These are phyloP conservation scores for Glycine soja DNA, from an alignment of 306 rosid species.

Conservation along the genomic window DNA sequence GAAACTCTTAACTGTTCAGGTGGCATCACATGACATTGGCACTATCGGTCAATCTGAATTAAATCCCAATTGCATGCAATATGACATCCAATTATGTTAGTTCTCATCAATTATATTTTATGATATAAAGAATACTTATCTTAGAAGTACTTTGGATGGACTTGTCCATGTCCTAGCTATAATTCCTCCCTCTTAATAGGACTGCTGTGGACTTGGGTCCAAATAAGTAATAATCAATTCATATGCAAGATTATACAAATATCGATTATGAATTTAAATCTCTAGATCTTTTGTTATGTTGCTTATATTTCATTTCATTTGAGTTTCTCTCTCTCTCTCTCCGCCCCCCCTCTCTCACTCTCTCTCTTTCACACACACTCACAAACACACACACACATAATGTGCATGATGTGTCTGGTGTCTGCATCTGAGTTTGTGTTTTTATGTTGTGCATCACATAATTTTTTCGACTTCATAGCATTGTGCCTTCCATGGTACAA, in stretches of 20 bases:
- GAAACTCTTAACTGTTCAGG: neutral
- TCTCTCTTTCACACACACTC: neutral
- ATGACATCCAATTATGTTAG: slow-evolving; percentile 13
- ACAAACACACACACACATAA: too few species aligned
- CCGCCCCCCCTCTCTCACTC: neutral
- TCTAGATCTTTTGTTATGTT: neutral
- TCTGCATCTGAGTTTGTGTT: neutral
- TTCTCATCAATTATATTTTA: neutral
- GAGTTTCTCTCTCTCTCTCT: neutral
- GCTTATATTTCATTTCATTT: neutral
- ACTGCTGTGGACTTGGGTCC: neutral
- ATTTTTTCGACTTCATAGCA: neutral
- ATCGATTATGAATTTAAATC: neutral
- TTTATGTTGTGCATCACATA: neutral
- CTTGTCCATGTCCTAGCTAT: slow-evolving; percentile 3
- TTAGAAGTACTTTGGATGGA: neutral
- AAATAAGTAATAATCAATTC: neutral
- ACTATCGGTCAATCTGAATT: neutral
- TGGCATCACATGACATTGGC: neutral
- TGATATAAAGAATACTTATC: neutral
- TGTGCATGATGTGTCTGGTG: too few species aligned
- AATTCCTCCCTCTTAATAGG: neutral
- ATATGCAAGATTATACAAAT: neutral
- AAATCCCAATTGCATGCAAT: neutral
- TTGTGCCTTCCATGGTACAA: neutral